Percentiles rank a stretch among this genome's conserved stretches.
phyloP scores from a whole-genome alignment of 305 asterid species.

The Fraxinus sp. region DNA sequence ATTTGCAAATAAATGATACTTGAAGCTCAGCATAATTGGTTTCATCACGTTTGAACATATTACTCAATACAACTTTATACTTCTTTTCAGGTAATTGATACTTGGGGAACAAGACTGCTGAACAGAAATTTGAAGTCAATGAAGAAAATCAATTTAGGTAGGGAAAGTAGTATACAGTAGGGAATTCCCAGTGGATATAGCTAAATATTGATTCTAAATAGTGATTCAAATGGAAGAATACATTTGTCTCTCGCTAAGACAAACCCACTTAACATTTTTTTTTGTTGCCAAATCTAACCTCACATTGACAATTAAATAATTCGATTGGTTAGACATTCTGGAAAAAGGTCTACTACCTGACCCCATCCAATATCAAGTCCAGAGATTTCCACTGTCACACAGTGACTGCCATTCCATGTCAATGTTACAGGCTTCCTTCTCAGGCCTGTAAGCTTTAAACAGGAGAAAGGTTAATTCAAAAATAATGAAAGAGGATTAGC shows the following conservation, averaged over 20 bases:
- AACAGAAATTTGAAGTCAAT: background rate
- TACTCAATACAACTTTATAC: background rate
- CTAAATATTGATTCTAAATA: conserved; percentile 1
- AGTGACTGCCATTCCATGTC: conserved; percentile 56
- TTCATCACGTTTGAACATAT: background rate
- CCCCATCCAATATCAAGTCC: conserved; percentile 99
- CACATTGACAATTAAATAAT: background rate
- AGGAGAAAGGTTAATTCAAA: conserved; percentile 23
- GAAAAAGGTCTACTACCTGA: conserved; percentile 60
- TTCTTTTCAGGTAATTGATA: background rate
- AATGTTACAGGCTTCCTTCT: conserved; percentile 59
- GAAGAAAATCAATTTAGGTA: background rate
- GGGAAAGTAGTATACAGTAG: background rate
- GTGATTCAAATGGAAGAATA: background rate
- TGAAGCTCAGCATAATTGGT: background rate
- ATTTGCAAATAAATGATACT: background rate
- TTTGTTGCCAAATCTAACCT: background rate
- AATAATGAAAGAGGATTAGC: conserved; percentile 7
- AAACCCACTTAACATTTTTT: background rate
- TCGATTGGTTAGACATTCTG: background rate
- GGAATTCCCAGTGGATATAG: background rate
- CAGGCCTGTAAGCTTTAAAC: conserved; percentile 77
- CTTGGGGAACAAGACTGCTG: background rate
- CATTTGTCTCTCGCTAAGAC: background rate
- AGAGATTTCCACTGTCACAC: conserved; percentile 69